Conservation (phyloP, 208 protist genomes). For the Trypanosoma theileri region DNA sequence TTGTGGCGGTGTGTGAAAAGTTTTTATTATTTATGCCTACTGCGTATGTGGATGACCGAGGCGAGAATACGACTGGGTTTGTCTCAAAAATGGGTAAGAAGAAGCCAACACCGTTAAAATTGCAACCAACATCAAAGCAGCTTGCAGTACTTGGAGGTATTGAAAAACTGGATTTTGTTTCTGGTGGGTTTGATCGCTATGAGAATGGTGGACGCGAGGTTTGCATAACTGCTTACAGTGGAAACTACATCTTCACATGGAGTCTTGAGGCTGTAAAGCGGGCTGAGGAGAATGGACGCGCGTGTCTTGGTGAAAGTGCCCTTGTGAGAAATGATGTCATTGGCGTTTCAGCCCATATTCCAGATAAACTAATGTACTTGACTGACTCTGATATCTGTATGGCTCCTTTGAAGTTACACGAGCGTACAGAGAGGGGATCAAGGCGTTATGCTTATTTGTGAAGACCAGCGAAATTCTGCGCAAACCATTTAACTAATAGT, state of each 20-base stretch:
- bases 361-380: conserved; percentile 21
- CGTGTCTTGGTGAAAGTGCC: conserved; percentile 21
- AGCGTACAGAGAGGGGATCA: conserved; percentile 13
- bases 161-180: conserved; percentile 37
- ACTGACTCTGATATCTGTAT: conserved; percentile 27
- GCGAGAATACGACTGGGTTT: conserved; percentile 41
- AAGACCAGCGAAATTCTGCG: neutral
- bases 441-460: conserved; percentile 5
- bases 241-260: conserved; percentile 53
- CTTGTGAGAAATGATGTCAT: conserved; percentile 12
- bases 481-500: neutral
- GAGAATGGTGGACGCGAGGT: conserved; percentile 29
- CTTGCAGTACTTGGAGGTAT: conserved; percentile 42
- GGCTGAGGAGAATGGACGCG: conserved; percentile 40
- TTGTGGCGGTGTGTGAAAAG: conserved; percentile 45
- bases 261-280: conserved; percentile 40
- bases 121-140: conserved; percentile 48
- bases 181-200: conserved; percentile 49
- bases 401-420: conserved; percentile 20
- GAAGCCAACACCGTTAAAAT: conserved; percentile 46
- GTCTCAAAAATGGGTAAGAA: conserved; percentile 48
- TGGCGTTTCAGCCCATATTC: conserved; percentile 11
- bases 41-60: conserved; percentile 35
- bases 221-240: conserved; percentile 54
- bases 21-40: conserved; percentile 56